These are phyloP conservation scores for Plasmodium knowlesi DNA, from an alignment of 169 alveolate genomes.

Conservation along the genomic window DNA sequence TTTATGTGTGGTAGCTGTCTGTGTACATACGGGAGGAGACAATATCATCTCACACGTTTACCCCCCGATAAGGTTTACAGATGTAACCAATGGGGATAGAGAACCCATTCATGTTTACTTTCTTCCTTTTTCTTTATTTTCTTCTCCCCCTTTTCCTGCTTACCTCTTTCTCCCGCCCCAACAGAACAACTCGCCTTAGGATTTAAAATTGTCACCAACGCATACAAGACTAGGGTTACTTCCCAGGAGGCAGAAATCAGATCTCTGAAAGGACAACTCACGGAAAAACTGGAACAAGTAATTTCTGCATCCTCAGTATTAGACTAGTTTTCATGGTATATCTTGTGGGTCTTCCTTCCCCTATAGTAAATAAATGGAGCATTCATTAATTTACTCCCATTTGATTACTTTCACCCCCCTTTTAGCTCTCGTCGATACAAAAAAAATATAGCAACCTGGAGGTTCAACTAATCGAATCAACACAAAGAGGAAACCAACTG, in stretches of 20 bases:
- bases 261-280: slow-evolving; percentile 82
- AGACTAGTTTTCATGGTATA: neutral
- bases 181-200: slow-evolving; percentile 90
- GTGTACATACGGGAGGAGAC: neutral
- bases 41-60: neutral
- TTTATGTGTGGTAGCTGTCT: neutral
- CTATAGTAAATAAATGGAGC: neutral
- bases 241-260: slow-evolving; percentile 86
- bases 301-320: neutral
- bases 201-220: slow-evolving; percentile 87
- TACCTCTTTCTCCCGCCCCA: neutral
- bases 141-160: neutral
- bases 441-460: slow-evolving; percentile 87
- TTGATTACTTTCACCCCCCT: neutral
- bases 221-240: slow-evolving; percentile 88
- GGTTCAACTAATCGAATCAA: slow-evolving; percentile 87
- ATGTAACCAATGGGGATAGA: neutral
- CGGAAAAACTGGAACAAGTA: slow-evolving; percentile 88
- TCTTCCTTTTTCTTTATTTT: neutral
- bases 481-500: slow-evolving; percentile 88
- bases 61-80: neutral
- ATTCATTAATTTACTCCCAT: neutral
- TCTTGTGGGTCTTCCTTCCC: neutral
- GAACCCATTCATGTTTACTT: neutral
- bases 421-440: slow-evolving; percentile 85